These are phyloP conservation scores for Chaetomium strumarium DNA, from an alignment of 2,329 filamentous ascomycete genomes.

Conservation along the genomic window DNA sequence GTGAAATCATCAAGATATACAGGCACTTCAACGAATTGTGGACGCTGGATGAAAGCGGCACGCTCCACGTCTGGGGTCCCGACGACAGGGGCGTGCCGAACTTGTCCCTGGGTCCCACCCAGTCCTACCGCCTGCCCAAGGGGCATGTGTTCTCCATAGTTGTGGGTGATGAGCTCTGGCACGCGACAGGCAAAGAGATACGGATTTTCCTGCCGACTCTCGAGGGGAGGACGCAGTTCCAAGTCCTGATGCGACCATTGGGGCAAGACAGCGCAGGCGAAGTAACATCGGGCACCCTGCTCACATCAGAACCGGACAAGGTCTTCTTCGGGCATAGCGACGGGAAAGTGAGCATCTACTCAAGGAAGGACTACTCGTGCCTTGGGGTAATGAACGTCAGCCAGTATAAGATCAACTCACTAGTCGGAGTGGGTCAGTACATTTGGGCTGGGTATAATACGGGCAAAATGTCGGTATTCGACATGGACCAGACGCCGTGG, in stretches of 20 bases:
- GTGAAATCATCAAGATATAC: constrained; percentile 78
- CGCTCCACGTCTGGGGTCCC: constrained; percentile 79
- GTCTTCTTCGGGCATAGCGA: constrained; percentile 90
- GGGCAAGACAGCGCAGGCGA: constrained; percentile 71
- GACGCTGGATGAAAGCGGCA: constrained; percentile 87
- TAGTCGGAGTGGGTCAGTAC: constrained; percentile 73
- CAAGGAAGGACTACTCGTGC: constrained; percentile 67
- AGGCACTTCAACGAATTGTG: constrained; percentile 85
- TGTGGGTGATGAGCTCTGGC: constrained; percentile 79
- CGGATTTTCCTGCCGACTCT: constrained; percentile 72
- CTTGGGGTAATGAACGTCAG: constrained; percentile 79
- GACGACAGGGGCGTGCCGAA: constrained; percentile 67
- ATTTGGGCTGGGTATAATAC: constrained; percentile 95
- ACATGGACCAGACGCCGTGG: constrained; percentile 79
- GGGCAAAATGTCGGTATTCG: constrained; percentile 89
- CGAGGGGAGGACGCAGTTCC: constrained; percentile 64
- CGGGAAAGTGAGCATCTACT: constrained; percentile 93
- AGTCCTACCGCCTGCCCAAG: constrained; percentile 70
- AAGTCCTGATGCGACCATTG: constrained; percentile 67
- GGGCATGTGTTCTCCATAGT: constrained; percentile 86
- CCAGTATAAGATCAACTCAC: constrained; percentile 87
- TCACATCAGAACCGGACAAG: constrained; percentile 68
- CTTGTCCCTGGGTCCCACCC: constrained; percentile 62
- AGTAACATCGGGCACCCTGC: constrained; percentile 73
- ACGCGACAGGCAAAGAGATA: constrained; percentile 81